Conservation (phyloP, 2,329 filamentous ascomycete species). For the Trichophaea hybrida region DNA sequence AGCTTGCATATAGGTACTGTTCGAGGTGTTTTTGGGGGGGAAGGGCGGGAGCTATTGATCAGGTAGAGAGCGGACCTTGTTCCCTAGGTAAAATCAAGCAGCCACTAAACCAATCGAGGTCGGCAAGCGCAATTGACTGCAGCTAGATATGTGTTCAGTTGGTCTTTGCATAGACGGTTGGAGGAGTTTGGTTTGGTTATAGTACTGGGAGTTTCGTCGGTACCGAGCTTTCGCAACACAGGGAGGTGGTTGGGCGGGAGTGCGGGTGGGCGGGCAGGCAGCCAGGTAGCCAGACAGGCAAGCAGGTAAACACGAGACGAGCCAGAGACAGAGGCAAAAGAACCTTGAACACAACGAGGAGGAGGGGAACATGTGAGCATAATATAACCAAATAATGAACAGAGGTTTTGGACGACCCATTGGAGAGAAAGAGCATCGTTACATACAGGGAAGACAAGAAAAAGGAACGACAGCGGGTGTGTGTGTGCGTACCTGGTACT, state of each 20-base stretch:
- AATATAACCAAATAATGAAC: conserved; percentile 2
- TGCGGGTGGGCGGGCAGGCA: not conserved
- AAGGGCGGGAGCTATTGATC: not conserved
- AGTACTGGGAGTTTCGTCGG: not conserved
- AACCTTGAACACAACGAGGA: not conserved
- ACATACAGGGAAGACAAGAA: not conserved
- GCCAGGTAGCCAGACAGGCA: not conserved
- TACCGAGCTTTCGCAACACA: not conserved
- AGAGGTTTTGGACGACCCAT: not conserved
- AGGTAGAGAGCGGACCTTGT: not conserved
- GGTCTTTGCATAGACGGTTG: not conserved
- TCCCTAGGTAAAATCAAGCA: not conserved
- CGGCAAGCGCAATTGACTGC: conserved; percentile 1
- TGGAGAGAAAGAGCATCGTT: not conserved
- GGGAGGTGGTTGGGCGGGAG: not conserved
- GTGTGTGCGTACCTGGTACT: not conserved
- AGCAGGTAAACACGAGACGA: not conserved
- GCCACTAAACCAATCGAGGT: conserved; percentile 1
- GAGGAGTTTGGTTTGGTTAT: not conserved
- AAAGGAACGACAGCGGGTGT: not conserved
- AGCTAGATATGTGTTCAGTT: not conserved
- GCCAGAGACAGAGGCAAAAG: not conserved
- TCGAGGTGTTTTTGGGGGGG: conserved; percentile 1
- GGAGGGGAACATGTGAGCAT: conserved; percentile 2
- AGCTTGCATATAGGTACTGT: conserved; percentile 22